Base-by-base conservation (phyloP, 2,329 filamentous ascomycete species). In the Sporothrix pallida region DNA sequence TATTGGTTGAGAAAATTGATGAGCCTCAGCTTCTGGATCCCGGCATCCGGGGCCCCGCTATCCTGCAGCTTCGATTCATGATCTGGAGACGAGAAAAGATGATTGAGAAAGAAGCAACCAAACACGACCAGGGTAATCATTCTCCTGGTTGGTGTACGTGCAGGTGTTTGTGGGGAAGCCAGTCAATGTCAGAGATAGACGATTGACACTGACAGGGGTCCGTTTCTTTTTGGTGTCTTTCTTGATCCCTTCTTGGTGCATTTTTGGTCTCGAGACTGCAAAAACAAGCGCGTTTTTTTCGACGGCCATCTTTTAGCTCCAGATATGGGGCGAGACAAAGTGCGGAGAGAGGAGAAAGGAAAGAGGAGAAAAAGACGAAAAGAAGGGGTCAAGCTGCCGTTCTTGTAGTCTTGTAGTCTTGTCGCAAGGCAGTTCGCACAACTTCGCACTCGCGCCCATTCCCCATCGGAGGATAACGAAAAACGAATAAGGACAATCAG, bases 101-200 rank as follows among this genome's bases (percentile, higher is more conserved):
- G n/a, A n/a, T n/a, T n/a, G n/a, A n/a, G 23, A 26, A 26, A 26
- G 23, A 26, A 26, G 23, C 23, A 26, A 26, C 3, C 31, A 37
- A 37, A 1, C 4, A 37, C 31, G 5, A 37, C 31, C 31, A 44
- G 58, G 58, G n/a, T 44, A 62, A 62, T 37, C 31, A 44, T 37
- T 65, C 37, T 46, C 62, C 62, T 65, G 62, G 31, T 37, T 46
- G 62, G 46, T 65, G 60, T 37, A 15, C 9, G 23, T 26, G 23
- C 23, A 26, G 23, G 23, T 26, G 31, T 5, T 37, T 37, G 31
- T 37, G 31, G 31, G 31, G 31, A 37, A 5, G 7, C 31, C 31
- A 37, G 31, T 37, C 31, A 37, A 37, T 37, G 31, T 37, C 4
- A 37, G 7, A 5, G 31, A 37, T 37, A 37, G 31, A 37, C 31